A percentile compares a stretch with the other conserved stretches of the same genome.
Evolutionary conservation across 2,329 filamentous ascomycete genomes (phyloP).

Genomic region (Claviceps pazoutovae): DNA sequence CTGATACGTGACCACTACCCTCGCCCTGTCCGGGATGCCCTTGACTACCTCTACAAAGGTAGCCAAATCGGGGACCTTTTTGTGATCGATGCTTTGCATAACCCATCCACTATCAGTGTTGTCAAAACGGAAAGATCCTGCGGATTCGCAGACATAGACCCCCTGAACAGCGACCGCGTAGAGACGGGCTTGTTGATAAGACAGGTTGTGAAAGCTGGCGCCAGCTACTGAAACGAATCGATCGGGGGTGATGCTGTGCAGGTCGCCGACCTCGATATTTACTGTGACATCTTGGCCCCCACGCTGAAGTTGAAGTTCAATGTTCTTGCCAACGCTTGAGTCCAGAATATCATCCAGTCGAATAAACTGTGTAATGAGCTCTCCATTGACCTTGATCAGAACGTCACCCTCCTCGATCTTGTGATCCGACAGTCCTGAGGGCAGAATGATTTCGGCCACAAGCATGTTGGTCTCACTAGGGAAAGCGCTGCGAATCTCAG

Average conservation of each 20-base stretch:
- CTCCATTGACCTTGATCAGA: slow-evolving; percentile 80
- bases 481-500: slow-evolving; percentile 65
- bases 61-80: slow-evolving; percentile 74
- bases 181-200: slow-evolving; percentile 92
- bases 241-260: slow-evolving; percentile 91
- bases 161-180: slow-evolving; percentile 88
- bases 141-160: slow-evolving; percentile 88
- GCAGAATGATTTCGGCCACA: slow-evolving; percentile 87
- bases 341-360: slow-evolving; percentile 85
- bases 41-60: slow-evolving; percentile 87
- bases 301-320: slow-evolving; percentile 72
- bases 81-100: slow-evolving; percentile 82
- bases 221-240: slow-evolving; percentile 90
- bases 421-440: slow-evolving; percentile 71
- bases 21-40: slow-evolving; percentile 63
- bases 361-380: slow-evolving; percentile 87
- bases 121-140: slow-evolving; percentile 89
- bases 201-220: slow-evolving; percentile 88
- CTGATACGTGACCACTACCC: slow-evolving; percentile 90
- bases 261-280: slow-evolving; percentile 70
- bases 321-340: slow-evolving; percentile 64
- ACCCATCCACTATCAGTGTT: slow-evolving; percentile 86
- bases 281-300: slow-evolving; percentile 80
- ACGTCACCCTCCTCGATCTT: slow-evolving; percentile 93
- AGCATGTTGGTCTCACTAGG: slow-evolving; percentile 94